Evolutionary conservation across 2,329 filamentous ascomycete species (phyloP).

Genomic region (Paradendryphiella salina): DNA sequence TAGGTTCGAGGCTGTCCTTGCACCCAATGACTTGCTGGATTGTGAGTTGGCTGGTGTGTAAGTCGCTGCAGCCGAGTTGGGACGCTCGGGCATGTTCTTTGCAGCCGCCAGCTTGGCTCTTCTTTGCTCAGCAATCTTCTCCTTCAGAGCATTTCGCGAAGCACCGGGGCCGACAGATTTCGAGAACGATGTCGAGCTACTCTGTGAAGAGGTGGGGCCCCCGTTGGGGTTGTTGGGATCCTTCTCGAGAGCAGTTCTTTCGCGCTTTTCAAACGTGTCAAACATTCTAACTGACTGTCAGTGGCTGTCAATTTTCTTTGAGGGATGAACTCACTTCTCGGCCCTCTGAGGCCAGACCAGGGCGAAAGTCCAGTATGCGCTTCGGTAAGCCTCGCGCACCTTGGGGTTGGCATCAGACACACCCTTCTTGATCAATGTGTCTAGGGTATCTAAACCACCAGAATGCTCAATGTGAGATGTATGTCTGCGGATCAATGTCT

Average conservation of each 20-base stretch:
- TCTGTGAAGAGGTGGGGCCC: conserved; percentile 55
- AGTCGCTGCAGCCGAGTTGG: conserved; percentile 61
- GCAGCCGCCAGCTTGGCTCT: conserved; percentile 61
- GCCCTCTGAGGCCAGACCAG: conserved; percentile 76
- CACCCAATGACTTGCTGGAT: conserved; percentile 40
- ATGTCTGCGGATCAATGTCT: conserved; percentile 78
- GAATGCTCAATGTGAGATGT: conserved; percentile 82
- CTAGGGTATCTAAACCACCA: conserved; percentile 78
- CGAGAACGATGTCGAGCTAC: conserved; percentile 48
- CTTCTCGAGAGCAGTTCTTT: conserved; percentile 78
- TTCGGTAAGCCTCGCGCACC: conserved; percentile 82
- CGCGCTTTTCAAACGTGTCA: conserved; percentile 74
- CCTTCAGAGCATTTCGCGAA: conserved; percentile 66
- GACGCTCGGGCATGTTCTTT: conserved; percentile 54
- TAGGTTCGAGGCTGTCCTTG: conserved; percentile 35
- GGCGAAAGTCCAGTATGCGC: conserved; percentile 84
- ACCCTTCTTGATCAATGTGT: conserved; percentile 87
- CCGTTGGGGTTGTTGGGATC: conserved; percentile 78
- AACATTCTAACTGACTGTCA: conserved; percentile 59
- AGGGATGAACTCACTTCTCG: conserved; percentile 51
- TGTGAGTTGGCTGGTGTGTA: conserved; percentile 53
- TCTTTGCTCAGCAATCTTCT: conserved; percentile 76
- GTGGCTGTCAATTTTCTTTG: too few relatives aligned
- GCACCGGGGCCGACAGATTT: conserved; percentile 56
- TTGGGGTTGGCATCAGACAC: conserved; percentile 87